A percentile compares a stretch with the other conserved stretches of the same genome.
These are phyloP conservation scores for Peribolospora baueri DNA, from an alignment of 768 basidiomycete genomes.

Conservation along the genomic window DNA sequence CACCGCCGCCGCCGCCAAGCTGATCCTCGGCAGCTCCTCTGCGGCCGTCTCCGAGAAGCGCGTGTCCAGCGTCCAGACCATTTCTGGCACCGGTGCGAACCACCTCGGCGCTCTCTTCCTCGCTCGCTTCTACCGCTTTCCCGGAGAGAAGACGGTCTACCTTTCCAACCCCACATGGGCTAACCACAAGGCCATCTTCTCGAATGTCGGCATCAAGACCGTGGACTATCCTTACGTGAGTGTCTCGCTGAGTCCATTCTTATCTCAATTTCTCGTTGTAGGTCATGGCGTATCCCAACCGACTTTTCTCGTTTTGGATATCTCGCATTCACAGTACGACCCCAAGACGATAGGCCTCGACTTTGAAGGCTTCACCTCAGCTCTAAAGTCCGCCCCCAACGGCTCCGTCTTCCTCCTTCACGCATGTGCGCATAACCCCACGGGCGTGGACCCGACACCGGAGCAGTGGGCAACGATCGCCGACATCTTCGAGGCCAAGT, in stretches of 20 bases:
- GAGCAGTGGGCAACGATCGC: constrained; percentile 83
- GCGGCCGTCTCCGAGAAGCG: constrained; percentile 38
- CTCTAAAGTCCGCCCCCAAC: constrained; percentile 38
- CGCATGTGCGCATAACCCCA: constrained; percentile 63
- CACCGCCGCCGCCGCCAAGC: constrained; percentile 59
- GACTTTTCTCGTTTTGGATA: not conserved
- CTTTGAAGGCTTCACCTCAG: constrained; percentile 42
- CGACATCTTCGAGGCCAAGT: constrained; percentile 45
- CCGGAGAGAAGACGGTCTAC: constrained; percentile 42
- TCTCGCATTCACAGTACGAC: constrained; percentile 19
- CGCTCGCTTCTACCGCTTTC: constrained; percentile 40
- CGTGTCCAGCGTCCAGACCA: constrained; percentile 64
- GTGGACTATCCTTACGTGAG: constrained; percentile 51
- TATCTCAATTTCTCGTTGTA: no score
- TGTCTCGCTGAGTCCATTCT: no score
- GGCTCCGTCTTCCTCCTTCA: constrained; percentile 65
- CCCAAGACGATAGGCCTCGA: constrained; percentile 72
- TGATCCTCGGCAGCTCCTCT: constrained; percentile 74
- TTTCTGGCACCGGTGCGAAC: constrained; percentile 93
- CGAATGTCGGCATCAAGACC: constrained; percentile 63
- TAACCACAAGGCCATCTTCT: constrained; percentile 67
- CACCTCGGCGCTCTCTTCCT: constrained; percentile 85
- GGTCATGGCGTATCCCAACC: not conserved
- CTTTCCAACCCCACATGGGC: constrained; percentile 92
- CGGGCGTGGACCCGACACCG: constrained; percentile 73